phyloP scores from a whole-genome alignment of 805 yeast genomes.

The Kluyveromyces dobzhanskii region DNA sequence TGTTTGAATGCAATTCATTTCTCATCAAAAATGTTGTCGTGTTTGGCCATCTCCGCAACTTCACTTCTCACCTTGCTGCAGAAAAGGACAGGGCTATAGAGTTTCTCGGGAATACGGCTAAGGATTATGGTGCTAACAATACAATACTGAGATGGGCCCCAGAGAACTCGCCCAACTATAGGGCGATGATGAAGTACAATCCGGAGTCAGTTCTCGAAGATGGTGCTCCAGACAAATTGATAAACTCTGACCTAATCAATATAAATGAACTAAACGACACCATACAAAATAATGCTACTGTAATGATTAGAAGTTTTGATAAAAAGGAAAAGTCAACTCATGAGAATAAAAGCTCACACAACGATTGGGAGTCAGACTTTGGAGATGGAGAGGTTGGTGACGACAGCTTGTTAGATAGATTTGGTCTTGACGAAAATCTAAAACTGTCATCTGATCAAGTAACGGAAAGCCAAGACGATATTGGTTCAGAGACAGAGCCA shows the following conservation, averaged over 20 bases:
- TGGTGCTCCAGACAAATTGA: not conserved
- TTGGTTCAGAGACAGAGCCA: not conserved
- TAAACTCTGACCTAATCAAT: not conserved
- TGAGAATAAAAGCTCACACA: not conserved
- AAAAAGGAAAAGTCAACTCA: not conserved
- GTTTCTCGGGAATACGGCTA: slow-evolving; percentile 23
- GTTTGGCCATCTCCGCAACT: slow-evolving; percentile 14
- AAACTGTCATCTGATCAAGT: not conserved
- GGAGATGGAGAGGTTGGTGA: slow-evolving; percentile 1
- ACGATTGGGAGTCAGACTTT: slow-evolving; percentile 2
- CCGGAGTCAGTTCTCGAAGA: slow-evolving; percentile 5
- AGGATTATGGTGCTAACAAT: slow-evolving; percentile 16
- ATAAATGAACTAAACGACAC: not conserved
- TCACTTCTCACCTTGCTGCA: slow-evolving; percentile 8
- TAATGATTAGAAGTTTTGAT: not conserved
- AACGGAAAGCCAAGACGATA: not conserved
- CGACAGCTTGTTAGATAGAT: slow-evolving; percentile 2
- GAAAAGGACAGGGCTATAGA: slow-evolving; percentile 28
- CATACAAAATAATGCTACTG: not conserved
- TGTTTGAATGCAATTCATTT: not conserved
- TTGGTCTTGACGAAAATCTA: not conserved
- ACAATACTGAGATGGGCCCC: slow-evolving; percentile 29
- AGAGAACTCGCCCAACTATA: slow-evolving; percentile 21
- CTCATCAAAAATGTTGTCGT: not conserved
- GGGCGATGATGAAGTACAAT: slow-evolving; percentile 14